Percentiles rank a stretch among this genome's conserved stretches.
Conservation (phyloP, 1,284 basidiomycete genomes). For the Cryptococcus neoformans region DNA sequence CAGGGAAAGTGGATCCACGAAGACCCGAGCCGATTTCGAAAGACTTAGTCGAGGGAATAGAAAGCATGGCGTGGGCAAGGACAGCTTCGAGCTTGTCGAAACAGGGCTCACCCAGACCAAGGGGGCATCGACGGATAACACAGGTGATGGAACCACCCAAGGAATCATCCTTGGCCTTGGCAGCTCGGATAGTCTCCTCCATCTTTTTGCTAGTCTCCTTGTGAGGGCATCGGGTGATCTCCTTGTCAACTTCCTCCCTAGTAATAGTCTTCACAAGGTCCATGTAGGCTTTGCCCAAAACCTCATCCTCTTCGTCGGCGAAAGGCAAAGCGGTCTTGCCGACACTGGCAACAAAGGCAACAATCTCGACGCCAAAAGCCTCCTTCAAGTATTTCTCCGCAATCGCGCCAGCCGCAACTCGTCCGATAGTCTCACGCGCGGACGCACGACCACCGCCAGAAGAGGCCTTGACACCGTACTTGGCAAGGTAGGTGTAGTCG, state of each 20-base stretch:
- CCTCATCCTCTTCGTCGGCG: conserved; percentile 68
- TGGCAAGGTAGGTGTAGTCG: conserved; percentile 97
- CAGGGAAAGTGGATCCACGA: conserved; percentile 91
- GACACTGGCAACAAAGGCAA: conserved; percentile 95
- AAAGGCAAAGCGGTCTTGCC: conserved; percentile 79
- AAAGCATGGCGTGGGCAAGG: conserved; percentile 97
- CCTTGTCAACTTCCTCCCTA: conserved; percentile 83
- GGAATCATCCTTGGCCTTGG: conserved; percentile 87
- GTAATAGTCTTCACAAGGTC: conserved; percentile 76
- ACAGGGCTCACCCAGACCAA: conserved; percentile 93
- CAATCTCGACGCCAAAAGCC: conserved; percentile 88
- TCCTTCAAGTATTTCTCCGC: conserved; percentile 93
- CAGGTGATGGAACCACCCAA: conserved; percentile 98
- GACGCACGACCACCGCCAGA: conserved; percentile 92
- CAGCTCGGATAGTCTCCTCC: conserved; percentile 90
- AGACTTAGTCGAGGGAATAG: conserved; percentile 96
- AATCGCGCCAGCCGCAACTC: conserved; percentile 97
- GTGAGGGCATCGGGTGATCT: conserved; percentile 88
- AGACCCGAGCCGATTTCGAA: conserved; percentile 99
- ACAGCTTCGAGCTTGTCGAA: conserved; percentile 99
- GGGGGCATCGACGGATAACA: conserved; percentile 84
- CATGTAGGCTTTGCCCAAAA: conserved; percentile 78
- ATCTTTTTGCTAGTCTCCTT: conserved; percentile 81
- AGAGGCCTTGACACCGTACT: conserved; percentile 96
- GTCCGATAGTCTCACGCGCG: conserved; percentile 95